These are phyloP conservation scores for Ceratobasidium sp. DNA, from an alignment of 1,284 basidiomycete species.

Conservation along the genomic window DNA sequence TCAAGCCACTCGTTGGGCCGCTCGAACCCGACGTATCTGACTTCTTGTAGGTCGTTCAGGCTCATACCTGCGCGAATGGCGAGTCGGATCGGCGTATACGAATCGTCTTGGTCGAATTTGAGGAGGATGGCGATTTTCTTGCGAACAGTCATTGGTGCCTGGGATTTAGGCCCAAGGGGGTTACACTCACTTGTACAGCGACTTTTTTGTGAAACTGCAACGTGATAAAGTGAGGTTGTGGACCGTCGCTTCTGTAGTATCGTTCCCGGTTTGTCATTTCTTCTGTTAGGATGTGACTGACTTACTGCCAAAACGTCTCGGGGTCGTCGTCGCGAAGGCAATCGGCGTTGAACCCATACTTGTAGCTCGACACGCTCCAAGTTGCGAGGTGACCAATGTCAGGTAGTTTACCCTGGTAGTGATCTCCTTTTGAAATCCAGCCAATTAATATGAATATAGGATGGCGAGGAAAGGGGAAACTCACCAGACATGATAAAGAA, in stretches of 20 bases:
- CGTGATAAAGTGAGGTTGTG: constrained; percentile 96
- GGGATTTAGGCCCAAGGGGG: constrained; percentile 15
- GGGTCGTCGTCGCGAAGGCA: constrained; percentile 90
- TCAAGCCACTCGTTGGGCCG: constrained; percentile 97
- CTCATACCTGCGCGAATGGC: constrained; percentile 93
- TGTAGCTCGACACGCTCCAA: constrained; percentile 98
- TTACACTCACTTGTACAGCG: constrained; percentile 76
- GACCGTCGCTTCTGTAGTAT: constrained; percentile 79
- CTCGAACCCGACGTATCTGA: constrained; percentile 83
- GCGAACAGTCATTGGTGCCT: constrained; percentile 9
- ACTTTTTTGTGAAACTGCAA: constrained; percentile 93
- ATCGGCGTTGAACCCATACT: constrained; percentile 95
- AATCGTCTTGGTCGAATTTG: constrained; percentile 90
- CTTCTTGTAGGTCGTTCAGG: constrained; percentile 90
- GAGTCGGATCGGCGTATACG: constrained; percentile 94
- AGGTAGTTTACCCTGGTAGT: constrained; percentile 55
- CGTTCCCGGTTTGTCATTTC: not conserved
- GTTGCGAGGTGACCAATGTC: constrained; percentile 86
- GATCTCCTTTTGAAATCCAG: not conserved
- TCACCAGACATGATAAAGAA: not conserved
- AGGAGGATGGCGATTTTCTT: constrained; percentile 94
- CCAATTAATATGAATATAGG: not conserved
- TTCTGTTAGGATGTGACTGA: constrained; percentile 47
- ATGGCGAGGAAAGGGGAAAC: not conserved
- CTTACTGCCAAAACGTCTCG: constrained; percentile 98